Evolutionary conservation across 345 rosid species (phyloP), one percentile per base, ranked within the genome.

Genomic region (Salix purpurea): DNA sequence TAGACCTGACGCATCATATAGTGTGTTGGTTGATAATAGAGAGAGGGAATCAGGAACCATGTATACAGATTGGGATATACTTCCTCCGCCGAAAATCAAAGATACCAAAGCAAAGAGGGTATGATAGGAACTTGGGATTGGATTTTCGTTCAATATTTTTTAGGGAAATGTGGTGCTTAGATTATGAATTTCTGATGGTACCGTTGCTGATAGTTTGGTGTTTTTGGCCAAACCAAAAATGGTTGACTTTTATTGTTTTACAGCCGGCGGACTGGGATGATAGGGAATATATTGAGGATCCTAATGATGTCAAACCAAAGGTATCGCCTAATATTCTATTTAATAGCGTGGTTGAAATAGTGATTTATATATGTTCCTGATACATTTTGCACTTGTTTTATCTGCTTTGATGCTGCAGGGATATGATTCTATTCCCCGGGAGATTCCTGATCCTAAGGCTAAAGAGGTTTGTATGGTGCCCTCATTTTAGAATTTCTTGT

Each of bases 261-360:
- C 91, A 94, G 98, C 97, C 97, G 30, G 88, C 85, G 76, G 97
- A 91, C 75, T 94, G 97, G 98, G 98, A 94, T 79, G 97, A 91
- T 40, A 90, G 89, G 75, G 98, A 94, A 76, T 94, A 89, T 82
- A 90, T 94, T 1, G 94, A 91, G 32, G 97, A 94, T 80, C 98
- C 94, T 65, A 80, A 87, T 73, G 91, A 82, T 81, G 88, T 85
- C 74, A 91, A 91, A 87, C 97, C 97, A 14, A 84, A 90, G 97
- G 99, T 95, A 83, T 70, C 23, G 69, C 26, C 72, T 72, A 46
- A 15, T 28, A 2, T 1, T 78, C 74, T 67, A 19, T 75, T 70
- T 26, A 34, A 70, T 23, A 69, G 32, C 40, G 2, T 52, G 69
- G 11, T 61, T 75, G 66, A 26, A 60, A 52, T 44, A 40, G 37